A percentile compares a stretch with the other conserved stretches of the same genome.
These are phyloP conservation scores for Bruguiera parviflora DNA, from an alignment of 345 rosid species.

Conservation along the genomic window DNA sequence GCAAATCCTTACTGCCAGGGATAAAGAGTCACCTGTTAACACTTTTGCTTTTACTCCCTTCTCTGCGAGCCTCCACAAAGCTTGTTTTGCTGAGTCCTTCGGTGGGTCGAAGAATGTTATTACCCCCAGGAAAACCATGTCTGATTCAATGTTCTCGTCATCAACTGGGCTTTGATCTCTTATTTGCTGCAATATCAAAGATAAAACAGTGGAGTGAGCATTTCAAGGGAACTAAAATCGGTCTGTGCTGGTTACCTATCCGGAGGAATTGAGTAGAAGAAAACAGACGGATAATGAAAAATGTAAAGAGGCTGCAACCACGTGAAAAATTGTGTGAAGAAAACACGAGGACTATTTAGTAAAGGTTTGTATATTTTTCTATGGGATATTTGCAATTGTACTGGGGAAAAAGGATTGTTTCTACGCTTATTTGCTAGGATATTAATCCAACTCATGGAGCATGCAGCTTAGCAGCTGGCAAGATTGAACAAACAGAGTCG, in stretches of 20 bases:
- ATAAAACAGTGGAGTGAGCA: neutral
- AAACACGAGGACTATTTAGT: too few relatives aligned
- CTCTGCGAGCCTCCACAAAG: constrained; percentile 62
- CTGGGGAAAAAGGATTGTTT: too few relatives aligned
- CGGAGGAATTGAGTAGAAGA: neutral
- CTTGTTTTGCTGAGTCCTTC: constrained; percentile 73
- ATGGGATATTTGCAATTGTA: too few relatives aligned
- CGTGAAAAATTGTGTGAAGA: too few relatives aligned
- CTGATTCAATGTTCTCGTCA: constrained; percentile 44
- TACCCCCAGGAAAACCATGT: constrained; percentile 62
- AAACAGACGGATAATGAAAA: too few relatives aligned
- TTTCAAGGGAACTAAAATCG: neutral
- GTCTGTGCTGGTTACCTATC: neutral
- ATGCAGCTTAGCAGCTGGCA: neutral
- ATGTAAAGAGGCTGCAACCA: too few relatives aligned
- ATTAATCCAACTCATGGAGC: neutral
- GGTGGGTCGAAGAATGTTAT: constrained; percentile 68
- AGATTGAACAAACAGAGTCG: neutral
- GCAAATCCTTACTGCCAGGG: constrained; percentile 59
- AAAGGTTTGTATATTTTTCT: too few relatives aligned
- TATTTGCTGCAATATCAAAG: constrained; percentile 29
- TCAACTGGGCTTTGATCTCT: constrained; percentile 17
- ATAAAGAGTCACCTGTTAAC: constrained; percentile 58
- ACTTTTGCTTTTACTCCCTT: constrained; percentile 76
- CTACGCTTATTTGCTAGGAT: too few relatives aligned